Conservation (phyloP, 495 filamentous ascomycete genomes). For the Penicillium waksmanii region DNA sequence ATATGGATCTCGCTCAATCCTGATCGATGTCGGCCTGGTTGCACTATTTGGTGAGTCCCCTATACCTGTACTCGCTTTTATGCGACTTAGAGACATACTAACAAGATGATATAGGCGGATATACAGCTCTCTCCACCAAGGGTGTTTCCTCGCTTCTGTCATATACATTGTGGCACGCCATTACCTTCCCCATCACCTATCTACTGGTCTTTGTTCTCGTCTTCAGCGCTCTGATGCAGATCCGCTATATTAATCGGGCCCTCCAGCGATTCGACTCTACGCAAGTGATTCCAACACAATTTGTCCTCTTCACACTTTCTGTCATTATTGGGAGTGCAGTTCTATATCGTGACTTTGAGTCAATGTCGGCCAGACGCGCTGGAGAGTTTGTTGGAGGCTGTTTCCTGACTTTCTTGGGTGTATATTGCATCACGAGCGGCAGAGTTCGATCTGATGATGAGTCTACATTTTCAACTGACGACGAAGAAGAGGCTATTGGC, state of each 20-base stretch:
- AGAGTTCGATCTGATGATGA: slow-evolving; percentile 48
- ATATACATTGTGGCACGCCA: slow-evolving; percentile 79
- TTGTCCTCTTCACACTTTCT: slow-evolving; percentile 92
- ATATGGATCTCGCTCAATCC: slow-evolving; percentile 81
- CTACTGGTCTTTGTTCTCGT: slow-evolving; percentile 75
- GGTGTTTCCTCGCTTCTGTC: slow-evolving; percentile 94
- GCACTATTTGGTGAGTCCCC: slow-evolving; percentile 78
- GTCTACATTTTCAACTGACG: slow-evolving; percentile 49
- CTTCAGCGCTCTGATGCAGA: slow-evolving; percentile 87
- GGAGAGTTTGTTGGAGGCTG: slow-evolving; percentile 89
- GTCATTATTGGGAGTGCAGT: slow-evolving; percentile 94
- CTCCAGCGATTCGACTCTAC: slow-evolving; percentile 95
- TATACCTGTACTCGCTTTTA: slow-evolving; percentile 1
- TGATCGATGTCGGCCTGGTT: slow-evolving; percentile 92
- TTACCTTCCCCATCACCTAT: slow-evolving; percentile 92
- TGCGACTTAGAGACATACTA: slow-evolving; percentile 25
- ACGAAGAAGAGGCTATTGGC: slow-evolving; percentile 54
- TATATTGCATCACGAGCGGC: slow-evolving; percentile 86
- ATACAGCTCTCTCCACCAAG: slow-evolving; percentile 94
- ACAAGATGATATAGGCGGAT: slow-evolving; percentile 65
- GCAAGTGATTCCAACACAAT: slow-evolving; percentile 95
- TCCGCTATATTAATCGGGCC: slow-evolving; percentile 93
- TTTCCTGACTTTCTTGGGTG: slow-evolving; percentile 86
- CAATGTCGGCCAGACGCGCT: slow-evolving; percentile 67
- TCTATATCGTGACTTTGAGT: slow-evolving; percentile 91